Conservation (phyloP, 805 yeast genomes). For the Hanseniaspora valbyensis region DNA sequence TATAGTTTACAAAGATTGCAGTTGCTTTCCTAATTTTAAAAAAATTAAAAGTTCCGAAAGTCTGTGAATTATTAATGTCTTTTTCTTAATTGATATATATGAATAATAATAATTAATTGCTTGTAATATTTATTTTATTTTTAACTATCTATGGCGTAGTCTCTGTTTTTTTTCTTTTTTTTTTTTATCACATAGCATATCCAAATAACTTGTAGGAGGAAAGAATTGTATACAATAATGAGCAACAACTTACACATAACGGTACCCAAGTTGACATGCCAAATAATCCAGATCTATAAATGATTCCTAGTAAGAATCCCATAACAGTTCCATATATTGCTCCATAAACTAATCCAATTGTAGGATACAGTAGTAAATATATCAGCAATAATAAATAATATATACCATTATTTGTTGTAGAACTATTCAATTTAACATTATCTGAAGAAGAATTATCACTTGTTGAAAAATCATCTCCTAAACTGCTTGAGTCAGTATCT, state of each 20-base stretch:
- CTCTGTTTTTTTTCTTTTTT: background rate
- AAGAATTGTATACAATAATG: constrained; percentile 49
- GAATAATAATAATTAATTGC: no score
- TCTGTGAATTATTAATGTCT: no score
- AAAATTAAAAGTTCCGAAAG: no score
- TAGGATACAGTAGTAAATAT: constrained; percentile 34
- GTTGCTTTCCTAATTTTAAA: no score
- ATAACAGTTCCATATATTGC: constrained; percentile 61
- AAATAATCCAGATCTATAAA: constrained; percentile 69
- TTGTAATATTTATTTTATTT: background rate
- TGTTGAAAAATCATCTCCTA: constrained; percentile 21
- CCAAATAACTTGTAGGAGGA: constrained; percentile 45
- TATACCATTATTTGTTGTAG: constrained; percentile 4
- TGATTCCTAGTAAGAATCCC: constrained; percentile 63
- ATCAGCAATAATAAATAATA: constrained; percentile 9
- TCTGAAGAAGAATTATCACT: background rate
- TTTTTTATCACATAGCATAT: constrained; percentile 21
- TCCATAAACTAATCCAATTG: constrained; percentile 53
- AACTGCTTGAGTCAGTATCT: constrained; percentile 35
- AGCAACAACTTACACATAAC: constrained; percentile 47
- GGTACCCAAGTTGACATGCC: constrained; percentile 96
- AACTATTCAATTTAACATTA: constrained; percentile 6
- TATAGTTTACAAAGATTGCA: no score
- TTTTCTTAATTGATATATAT: no score
- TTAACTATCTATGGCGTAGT: no score